phyloP scores from a whole-genome alignment of 2,329 filamentous ascomycete species.

The Aspergillus pseudonomiae region DNA sequence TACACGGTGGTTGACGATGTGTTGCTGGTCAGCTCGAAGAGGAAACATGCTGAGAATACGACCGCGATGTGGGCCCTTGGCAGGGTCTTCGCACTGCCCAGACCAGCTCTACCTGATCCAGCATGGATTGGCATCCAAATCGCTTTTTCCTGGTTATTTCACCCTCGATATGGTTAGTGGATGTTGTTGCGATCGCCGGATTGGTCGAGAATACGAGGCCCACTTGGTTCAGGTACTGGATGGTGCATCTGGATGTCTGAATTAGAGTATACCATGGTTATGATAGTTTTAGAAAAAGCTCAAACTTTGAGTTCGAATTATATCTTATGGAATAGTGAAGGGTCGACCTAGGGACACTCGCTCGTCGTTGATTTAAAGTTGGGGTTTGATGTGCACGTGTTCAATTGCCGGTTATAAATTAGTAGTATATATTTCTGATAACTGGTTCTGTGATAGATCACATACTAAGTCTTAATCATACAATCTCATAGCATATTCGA shows the following conservation, averaged over 20 bases:
- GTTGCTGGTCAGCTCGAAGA: neutral
- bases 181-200: neutral
- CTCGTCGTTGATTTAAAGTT: neutral
- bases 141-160: neutral
- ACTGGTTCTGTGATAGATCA: too few species aligned
- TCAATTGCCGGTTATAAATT: too few species aligned
- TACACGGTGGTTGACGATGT: neutral
- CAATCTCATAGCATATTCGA: too few species aligned
- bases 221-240: neutral
- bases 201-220: neutral
- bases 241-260: neutral
- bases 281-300: too few species aligned
- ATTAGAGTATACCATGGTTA: neutral
- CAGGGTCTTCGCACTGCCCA: neutral
- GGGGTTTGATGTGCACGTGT: neutral
- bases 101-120: neutral
- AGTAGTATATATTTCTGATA: too few species aligned
- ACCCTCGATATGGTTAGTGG: neutral
- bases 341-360: neutral
- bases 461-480: too few species aligned
- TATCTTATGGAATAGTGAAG: too few species aligned
- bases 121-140: neutral
- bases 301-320: too few species aligned
- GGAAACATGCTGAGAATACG: slow-evolving; percentile 1
- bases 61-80: neutral